Evolutionary conservation across 83 land plant genomes (phyloP), one percentile per base, ranked within the genome.

Genomic region (Larix sibirica): DNA sequence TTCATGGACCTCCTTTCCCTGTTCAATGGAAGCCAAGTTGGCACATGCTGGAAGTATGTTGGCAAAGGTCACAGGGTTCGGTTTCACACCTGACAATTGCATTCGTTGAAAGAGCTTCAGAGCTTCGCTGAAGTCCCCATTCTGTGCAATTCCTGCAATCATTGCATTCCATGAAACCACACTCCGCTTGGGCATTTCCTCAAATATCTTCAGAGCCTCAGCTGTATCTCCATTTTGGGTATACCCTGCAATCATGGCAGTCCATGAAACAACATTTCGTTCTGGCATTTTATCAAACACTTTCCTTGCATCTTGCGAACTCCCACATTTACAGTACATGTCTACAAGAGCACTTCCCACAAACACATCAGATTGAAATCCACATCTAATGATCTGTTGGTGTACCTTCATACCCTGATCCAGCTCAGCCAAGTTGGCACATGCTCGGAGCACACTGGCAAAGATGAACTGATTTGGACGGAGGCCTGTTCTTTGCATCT

Each of bases 231-330:
- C 90, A 60, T 62, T 33, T 62, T 81, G 87, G 3, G 79, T 50
- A 69, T 90, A 92, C 21, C 90, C 94, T 6, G 84, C 67, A 40
- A 92, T 88, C 6, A 92, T 84, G 0, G 90, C 81, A 26, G 94
- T 92, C 94, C 94, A 92, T 26, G 92, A 82, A 60, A 92, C 90
- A 6, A 85, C 64, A 76, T 80, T 84, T 68, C 77, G 89, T 65
- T 77, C 80, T 0, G 81, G 54, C 33, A 91, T 60, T 24, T 81
- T 84, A 81, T 90, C 88, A 79, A 90, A 88, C 26, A 88, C 75
- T 61, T 50, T 42, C 65, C 75, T 85, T 13, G 95, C 95, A 14
- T 65, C 63, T n/a, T 84, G 85, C 62, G 90, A 78, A 20, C n/a
- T 38, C 0, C 90, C 86, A 83, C 13, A 62, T 64, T 90, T 92